Percentiles rank a stretch among this genome's conserved stretches.
Conservation (phyloP, 2,329 filamentous ascomycete species). For the Dactylellina sp. region DNA sequence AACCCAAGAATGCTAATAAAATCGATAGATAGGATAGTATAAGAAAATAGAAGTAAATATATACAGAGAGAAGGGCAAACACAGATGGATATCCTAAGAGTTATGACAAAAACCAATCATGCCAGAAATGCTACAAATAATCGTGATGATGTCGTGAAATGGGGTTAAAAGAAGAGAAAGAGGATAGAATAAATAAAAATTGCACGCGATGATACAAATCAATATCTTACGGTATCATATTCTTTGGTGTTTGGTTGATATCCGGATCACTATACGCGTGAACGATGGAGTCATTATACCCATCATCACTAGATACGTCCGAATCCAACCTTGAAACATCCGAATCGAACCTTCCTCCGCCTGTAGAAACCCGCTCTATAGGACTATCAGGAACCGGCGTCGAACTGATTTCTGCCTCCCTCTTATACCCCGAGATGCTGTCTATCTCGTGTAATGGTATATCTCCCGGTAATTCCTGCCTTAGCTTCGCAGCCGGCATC, state of each 20-base stretch:
- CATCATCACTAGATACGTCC: slow-evolving; percentile 45
- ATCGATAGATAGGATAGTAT: background rate
- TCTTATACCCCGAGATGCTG: slow-evolving; percentile 17
- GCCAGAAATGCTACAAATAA: background rate
- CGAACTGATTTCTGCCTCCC: slow-evolving; percentile 13
- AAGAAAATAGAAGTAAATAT: background rate
- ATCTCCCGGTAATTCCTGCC: slow-evolving; percentile 44
- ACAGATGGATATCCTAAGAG: background rate
- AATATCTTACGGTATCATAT: slow-evolving; percentile 20
- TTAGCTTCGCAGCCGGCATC: slow-evolving; percentile 41
- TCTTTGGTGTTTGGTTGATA: slow-evolving; percentile 12
- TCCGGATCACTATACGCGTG: slow-evolving; percentile 45
- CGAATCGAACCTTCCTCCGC: slow-evolving; percentile 46
- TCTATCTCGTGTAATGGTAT: slow-evolving; percentile 47
- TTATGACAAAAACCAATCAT: background rate
- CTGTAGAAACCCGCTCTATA: slow-evolving; percentile 49
- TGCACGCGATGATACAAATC: slow-evolving; percentile 2
- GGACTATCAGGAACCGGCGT: slow-evolving; percentile 49
- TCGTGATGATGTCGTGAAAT: slow-evolving; percentile 8
- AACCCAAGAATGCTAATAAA: background rate
- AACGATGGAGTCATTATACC: slow-evolving; percentile 41
- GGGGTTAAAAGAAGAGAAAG: background rate
- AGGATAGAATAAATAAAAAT: no score
- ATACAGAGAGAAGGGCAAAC: background rate
- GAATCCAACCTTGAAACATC: slow-evolving; percentile 52